Base-by-base conservation (phyloP, 176 grass and related monocot species). In the Typha latifolia region DNA sequence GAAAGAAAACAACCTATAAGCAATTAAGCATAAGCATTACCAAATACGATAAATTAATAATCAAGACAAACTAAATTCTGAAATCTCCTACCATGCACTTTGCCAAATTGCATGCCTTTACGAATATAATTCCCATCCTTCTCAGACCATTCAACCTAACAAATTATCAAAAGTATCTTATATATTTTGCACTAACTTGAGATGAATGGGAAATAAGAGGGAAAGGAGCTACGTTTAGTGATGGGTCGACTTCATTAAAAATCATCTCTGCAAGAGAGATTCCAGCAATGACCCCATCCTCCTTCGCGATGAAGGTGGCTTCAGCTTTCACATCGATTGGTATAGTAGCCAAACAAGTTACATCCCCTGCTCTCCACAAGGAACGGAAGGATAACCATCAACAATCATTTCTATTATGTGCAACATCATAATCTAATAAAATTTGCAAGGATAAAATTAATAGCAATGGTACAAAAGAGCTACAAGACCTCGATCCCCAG, bases 281-380 rank as follows among this genome's bases (percentile, higher is more conserved):
- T 49, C 94, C 94, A 66, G 94, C 94, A 61, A 92, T 72, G 23
- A 92, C 67, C 61, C 94, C 94, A 72, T 90, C 78, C 32, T 84
- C 89, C 78, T 97, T 90, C 5, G 83, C 85, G 67, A 97, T 97
- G 78, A 97, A 97, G 49, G 86, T 89, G 22, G 94, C 89, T 87
- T 97, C 81, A 29, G 85, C 94, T 62, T 92, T 78, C 31, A 92
- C 80, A 34, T 92, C 83, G 62, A 66, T 76, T 48, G 94, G 83
- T 77, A 97, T 82, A 11, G 88, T 97, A 29, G 94, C 94, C 61
- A 97, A 85, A 82, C 88, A 97, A 48, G 94, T 92, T 31, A 97
- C 74, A 69, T 97, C 94, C 47, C 94, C 94, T 97, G 62, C 78
- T 67, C 48, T 49, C 56, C 51, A 71, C 11, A 79, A 75, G 48